Conservation (phyloP, 306 rosid genomes). For the Styphnolobium japonicum region DNA sequence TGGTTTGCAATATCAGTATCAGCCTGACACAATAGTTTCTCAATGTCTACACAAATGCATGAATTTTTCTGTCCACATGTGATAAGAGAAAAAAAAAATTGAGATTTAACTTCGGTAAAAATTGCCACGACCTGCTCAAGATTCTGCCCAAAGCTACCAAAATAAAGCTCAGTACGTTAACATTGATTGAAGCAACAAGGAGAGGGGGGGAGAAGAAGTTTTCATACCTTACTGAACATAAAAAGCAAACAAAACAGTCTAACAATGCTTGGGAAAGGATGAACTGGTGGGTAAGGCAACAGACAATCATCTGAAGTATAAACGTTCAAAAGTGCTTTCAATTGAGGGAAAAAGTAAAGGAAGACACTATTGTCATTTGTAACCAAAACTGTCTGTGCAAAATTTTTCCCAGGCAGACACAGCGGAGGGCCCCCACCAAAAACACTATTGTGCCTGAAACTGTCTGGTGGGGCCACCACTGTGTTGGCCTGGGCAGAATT, state of each 20-base stretch:
- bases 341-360: conserved; percentile 8
- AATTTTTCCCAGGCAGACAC: too few species aligned
- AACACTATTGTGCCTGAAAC: too few species aligned
- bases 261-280: conserved; percentile 5
- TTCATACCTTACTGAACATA: neutral
- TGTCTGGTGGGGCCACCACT: too few species aligned
- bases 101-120: conserved; percentile 9
- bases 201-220: conserved; percentile 1
- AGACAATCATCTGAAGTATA: neutral
- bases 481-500: too few species aligned
- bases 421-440: too few species aligned
- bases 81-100: too few species aligned
- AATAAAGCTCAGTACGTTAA: neutral
- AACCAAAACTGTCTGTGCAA: too few species aligned
- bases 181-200: conserved; percentile 6
- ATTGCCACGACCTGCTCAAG: neutral
- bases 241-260: conserved; percentile 6
- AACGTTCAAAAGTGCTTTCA: conserved; percentile 10
- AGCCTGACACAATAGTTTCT: neutral
- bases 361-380: too few species aligned
- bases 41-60: neutral
- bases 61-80: neutral
- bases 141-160: conserved; percentile 16
- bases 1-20: neutral
- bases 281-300: conserved; percentile 3